A percentile compares a stretch with the other conserved stretches of the same genome.
Conservation (phyloP, 225 moss, liverwort and hornwort genomes). For the Straminergon stramineum region DNA sequence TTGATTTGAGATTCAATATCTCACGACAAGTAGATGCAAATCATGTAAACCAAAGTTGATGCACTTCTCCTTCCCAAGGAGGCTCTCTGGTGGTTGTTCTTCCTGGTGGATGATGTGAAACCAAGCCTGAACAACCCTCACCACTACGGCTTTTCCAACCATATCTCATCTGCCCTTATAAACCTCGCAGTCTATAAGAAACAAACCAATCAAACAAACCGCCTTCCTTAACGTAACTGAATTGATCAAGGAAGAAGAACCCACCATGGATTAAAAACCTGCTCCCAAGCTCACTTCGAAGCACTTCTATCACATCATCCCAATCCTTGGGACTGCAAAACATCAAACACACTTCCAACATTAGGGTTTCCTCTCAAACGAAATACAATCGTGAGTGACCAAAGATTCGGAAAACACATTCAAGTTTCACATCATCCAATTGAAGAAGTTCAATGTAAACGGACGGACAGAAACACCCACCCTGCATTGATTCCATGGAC, state of each 20-base stretch:
- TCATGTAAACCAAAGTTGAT: neutral
- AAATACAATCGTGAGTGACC: neutral
- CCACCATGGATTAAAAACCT: slow-evolving; percentile 68
- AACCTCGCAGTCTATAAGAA: neutral
- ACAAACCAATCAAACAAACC: neutral
- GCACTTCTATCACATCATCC: slow-evolving; percentile 74
- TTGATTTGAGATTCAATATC: neutral
- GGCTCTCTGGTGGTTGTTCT: neutral
- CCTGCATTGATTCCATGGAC: slow-evolving; percentile 52
- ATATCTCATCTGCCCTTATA: neutral
- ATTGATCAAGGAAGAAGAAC: neutral
- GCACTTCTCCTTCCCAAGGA: neutral
- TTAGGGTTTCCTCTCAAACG: neutral
- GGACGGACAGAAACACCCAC: slow-evolving; percentile 10
- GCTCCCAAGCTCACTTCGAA: slow-evolving; percentile 58
- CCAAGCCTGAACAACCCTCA: neutral
- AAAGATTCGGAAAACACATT: neutral
- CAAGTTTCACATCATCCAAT: neutral
- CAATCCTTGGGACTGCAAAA: slow-evolving; percentile 68
- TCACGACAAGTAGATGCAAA: neutral
- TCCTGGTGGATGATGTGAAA: neutral
- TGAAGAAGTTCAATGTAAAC: neutral
- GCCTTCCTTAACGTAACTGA: neutral
- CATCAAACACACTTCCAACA: neutral
- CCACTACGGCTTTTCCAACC: neutral